Percentiles rank a stretch among this genome's conserved stretches.
These are phyloP conservation scores for Nicotiana paniculata DNA, from an alignment of 257 asterid genomes.

Conservation along the genomic window DNA sequence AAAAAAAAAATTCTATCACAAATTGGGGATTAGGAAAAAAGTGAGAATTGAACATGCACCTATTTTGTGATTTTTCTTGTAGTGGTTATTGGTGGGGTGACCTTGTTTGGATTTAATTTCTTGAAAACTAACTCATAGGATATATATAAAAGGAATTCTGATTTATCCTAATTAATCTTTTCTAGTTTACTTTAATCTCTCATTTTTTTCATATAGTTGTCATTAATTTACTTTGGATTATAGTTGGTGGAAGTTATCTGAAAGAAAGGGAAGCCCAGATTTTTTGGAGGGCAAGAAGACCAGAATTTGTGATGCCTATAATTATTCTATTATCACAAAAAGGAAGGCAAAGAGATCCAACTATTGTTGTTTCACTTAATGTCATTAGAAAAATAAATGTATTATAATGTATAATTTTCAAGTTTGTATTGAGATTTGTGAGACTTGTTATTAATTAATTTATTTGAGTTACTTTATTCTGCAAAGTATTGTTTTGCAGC, in stretches of 20 bases:
- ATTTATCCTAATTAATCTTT: not conserved
- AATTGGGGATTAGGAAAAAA: not conserved
- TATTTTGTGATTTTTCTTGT: not conserved
- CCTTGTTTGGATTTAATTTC: slow-evolving; percentile 27
- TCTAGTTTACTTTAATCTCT: not conserved
- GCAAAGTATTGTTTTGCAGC: slow-evolving; percentile 4
- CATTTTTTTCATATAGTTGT: not conserved
- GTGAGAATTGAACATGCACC: not conserved
- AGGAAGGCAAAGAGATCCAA: slow-evolving; percentile 5
- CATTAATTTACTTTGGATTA: not conserved
- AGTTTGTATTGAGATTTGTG: slow-evolving; percentile 6
- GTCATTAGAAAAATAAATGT: not conserved
- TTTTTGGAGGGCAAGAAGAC: slow-evolving; percentile 28
- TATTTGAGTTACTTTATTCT: not conserved
- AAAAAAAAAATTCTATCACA: not conserved
- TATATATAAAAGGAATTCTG: slow-evolving; percentile 8
- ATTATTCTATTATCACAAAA: slow-evolving; percentile 5
- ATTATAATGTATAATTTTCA: not conserved
- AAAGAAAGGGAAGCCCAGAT: slow-evolving; percentile 21
- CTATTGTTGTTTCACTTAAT: not conserved
- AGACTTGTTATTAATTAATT: not conserved
- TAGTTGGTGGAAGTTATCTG: slow-evolving; percentile 21
- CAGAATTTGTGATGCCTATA: not conserved
- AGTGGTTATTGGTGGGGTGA: slow-evolving; percentile 24
- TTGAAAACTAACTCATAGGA: slow-evolving; percentile 26